Base-by-base conservation (phyloP, 225 moss, liverwort and hornwort genomes). In the Sphagnum contortum region DNA sequence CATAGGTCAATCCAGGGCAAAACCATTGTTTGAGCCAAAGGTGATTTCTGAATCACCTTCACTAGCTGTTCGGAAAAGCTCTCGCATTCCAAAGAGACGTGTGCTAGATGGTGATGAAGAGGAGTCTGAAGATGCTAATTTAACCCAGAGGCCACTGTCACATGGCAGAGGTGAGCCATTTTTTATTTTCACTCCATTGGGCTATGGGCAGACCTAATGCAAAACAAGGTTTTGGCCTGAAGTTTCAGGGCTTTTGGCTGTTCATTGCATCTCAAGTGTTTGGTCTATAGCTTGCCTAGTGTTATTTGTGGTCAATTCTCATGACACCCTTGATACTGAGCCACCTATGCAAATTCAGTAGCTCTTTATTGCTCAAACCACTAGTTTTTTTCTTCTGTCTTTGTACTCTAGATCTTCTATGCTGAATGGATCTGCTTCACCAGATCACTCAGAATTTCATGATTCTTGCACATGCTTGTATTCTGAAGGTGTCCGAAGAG, bases 41-140 rank as follows among this genome's bases (percentile, higher is more conserved):
- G 9, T 9, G 9, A 52, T 68, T 47, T 65, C 73, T 11, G 82
- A 73, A 50, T 71, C 77, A 51, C 76, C 80, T 29, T 64, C 77
- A 6, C 92, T 79, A 62, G 84, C 84, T 63, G 83, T 98, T 61
- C 83, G 96, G 54, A 98, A 98, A 75, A 98, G 96, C 71, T 88
- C 96, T 47, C 84, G 96, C 70, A 89, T 98, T 67, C 90, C 96
- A 5, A 98, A 98, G 73, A 89, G 72, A 75, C 85, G 90, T 68
- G 83, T 98, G 12, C 45, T 98, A 62, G 87, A 88, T 66, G 85
- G 86, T 56, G 81, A 83, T 53, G 76, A 85, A 70, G 79, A 75
- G 48, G 87, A 87, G 54, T 58, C 55, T 49, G 83, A 85, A 66
- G 69, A 54, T 7, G 45, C 61, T 51, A 1, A 58, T 10, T 7